These are phyloP conservation scores for Scenedesmus sp. DNA, from an alignment of 163 green algal species.

Conservation along the genomic window DNA sequence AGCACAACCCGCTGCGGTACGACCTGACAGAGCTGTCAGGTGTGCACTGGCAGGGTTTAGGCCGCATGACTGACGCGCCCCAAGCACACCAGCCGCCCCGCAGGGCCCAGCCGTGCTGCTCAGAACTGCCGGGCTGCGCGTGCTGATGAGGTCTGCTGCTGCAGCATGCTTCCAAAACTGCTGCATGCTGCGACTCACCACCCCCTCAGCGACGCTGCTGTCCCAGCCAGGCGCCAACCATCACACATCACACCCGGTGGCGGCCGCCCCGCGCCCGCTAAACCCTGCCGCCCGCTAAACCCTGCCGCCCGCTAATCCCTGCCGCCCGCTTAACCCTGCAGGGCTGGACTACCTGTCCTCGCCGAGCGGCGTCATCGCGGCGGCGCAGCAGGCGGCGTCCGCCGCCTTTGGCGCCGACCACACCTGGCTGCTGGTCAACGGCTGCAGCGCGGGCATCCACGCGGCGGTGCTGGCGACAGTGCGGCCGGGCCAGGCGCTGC, in stretches of 20 bases:
- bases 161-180: not conserved
- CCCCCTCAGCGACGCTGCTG: no score
- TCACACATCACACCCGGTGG: no score
- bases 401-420: constrained; percentile 80
- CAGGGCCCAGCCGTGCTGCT: no score
- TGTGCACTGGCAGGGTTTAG: constrained; percentile 19
- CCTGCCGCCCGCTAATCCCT: no score
- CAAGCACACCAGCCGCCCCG: no score
- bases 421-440: constrained; percentile 96
- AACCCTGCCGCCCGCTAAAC: no score
- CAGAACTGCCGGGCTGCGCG: not conserved
- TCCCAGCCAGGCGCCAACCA: no score
- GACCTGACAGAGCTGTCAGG: constrained; percentile 86
- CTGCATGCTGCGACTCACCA: no score
- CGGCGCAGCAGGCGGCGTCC: constrained; percentile 85
- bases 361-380: constrained; percentile 77
- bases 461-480: constrained; percentile 89
- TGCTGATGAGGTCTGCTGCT: not conserved
- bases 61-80: no score
- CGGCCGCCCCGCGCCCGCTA: no score
- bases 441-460: constrained; percentile 86
- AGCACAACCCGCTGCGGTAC: constrained; percentile 58
- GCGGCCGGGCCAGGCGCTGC: constrained; percentile 69
- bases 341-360: constrained; percentile 88
- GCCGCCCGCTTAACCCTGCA: constrained; percentile 43